A percentile compares a stretch with the other conserved stretches of the same genome.
These are phyloP conservation scores for Hysterangium stoloniferum DNA, from an alignment of 768 basidiomycete genomes.

Conservation along the genomic window DNA sequence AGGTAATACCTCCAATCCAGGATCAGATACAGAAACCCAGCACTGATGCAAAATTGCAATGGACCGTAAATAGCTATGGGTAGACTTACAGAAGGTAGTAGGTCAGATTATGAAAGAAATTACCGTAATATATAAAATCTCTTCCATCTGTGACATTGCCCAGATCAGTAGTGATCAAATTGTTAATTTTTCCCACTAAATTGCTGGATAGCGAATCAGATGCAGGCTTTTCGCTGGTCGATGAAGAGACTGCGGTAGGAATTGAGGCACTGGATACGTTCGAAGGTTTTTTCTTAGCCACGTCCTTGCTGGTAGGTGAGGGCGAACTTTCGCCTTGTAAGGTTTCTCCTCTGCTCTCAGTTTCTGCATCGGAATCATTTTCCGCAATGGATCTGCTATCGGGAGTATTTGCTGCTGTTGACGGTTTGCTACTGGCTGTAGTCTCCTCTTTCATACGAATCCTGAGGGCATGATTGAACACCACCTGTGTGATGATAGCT, in stretches of 20 bases:
- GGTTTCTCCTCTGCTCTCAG: background rate
- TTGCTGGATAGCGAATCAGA: slow-evolving; percentile 20
- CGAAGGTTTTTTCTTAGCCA: background rate
- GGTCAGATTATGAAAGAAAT: background rate
- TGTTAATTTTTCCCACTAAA: slow-evolving; percentile 32
- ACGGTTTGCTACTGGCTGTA: background rate
- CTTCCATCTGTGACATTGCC: slow-evolving; percentile 28
- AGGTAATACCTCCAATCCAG: slow-evolving; percentile 28
- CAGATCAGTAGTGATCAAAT: slow-evolving; percentile 30
- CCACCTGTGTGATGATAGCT: slow-evolving; percentile 29
- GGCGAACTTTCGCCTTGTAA: background rate
- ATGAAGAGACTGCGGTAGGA: background rate
- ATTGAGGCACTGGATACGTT: too few relatives aligned
- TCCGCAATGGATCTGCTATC: background rate
- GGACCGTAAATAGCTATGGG: slow-evolving; percentile 7
- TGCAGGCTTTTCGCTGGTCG: background rate
- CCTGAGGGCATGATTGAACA: slow-evolving; percentile 32
- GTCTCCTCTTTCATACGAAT: slow-evolving; percentile 30
- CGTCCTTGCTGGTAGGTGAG: background rate
- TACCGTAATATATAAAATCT: slow-evolving; percentile 24
- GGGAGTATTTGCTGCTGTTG: background rate
- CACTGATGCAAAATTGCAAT: slow-evolving; percentile 24
- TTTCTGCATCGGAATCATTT: background rate
- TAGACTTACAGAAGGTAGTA: slow-evolving; percentile 24
- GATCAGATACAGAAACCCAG: slow-evolving; percentile 28